Evolutionary conservation across 805 yeast genomes (phyloP).

Genomic region (Dipodascus albidus): DNA sequence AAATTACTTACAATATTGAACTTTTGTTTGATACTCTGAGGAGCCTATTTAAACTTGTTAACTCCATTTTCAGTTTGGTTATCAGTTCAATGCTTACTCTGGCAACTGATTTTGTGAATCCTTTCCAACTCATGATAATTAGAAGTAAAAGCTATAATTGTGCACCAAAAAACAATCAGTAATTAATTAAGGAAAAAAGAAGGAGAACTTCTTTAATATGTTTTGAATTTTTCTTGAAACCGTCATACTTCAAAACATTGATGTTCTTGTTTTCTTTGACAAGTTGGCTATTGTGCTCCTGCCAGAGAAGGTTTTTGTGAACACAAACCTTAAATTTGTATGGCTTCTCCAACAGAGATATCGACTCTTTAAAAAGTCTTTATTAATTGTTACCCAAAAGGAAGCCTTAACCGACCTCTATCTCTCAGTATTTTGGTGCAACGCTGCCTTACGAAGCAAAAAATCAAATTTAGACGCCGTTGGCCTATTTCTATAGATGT

Average conservation of each 20-base stretch:
- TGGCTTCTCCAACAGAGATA: too few relatives aligned
- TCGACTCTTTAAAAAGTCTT: too few relatives aligned
- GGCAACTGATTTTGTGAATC: slow-evolving; percentile 65
- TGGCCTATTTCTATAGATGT: neutral
- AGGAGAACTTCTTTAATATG: too few relatives aligned
- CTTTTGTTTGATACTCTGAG: slow-evolving; percentile 83
- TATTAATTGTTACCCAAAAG: too few relatives aligned
- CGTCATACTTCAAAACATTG: neutral
- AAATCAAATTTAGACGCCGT: neutral
- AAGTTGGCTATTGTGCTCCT: too few relatives aligned
- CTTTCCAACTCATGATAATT: slow-evolving; percentile 67
- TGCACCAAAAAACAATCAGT: neutral
- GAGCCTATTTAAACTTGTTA: slow-evolving; percentile 37
- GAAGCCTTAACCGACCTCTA: too few relatives aligned
- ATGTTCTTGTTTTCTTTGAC: neutral
- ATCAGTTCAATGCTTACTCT: slow-evolving; percentile 31
- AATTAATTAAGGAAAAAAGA: too few relatives aligned
- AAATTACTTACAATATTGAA: slow-evolving; percentile 67
- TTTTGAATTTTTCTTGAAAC: too few relatives aligned
- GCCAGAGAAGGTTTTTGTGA: neutral
- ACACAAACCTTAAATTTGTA: neutral
- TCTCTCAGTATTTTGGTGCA: too few relatives aligned
- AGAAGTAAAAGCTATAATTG: neutral
- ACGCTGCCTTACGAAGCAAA: too few relatives aligned
- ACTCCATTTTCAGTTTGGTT: neutral